These are phyloP conservation scores for Stemphylium beticola DNA, from an alignment of 2,329 filamentous ascomycete genomes.

Conservation along the genomic window DNA sequence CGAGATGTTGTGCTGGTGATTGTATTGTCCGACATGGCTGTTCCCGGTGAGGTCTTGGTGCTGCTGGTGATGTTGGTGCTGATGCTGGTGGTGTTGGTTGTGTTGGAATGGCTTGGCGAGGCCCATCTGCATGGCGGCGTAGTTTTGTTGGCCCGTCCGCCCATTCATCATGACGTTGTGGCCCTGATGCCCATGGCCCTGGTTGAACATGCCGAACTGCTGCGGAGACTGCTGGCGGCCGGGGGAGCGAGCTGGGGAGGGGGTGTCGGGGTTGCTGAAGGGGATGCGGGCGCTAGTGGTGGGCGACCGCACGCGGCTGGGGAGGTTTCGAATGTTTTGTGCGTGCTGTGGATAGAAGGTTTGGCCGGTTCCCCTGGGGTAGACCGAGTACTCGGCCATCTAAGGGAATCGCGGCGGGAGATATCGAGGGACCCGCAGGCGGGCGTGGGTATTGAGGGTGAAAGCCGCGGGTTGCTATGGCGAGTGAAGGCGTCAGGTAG, in stretches of 20 bases:
- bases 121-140: slow-evolving; percentile 60
- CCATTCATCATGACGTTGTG: slow-evolving; percentile 80
- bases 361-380: slow-evolving; percentile 66
- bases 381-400: slow-evolving; percentile 72
- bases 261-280: slow-evolving; percentile 57
- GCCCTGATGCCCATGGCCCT: slow-evolving; percentile 67
- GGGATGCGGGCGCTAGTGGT: slow-evolving; percentile 52
- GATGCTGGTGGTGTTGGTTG: slow-evolving; percentile 60
- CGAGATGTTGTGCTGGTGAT: slow-evolving; percentile 68
- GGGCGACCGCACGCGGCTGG: slow-evolving; percentile 57
- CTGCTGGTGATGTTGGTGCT: slow-evolving; percentile 65
- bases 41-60: slow-evolving; percentile 61
- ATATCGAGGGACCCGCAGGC: slow-evolving; percentile 36
- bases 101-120: slow-evolving; percentile 73
- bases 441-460: slow-evolving; percentile 35
- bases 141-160: slow-evolving; percentile 64
- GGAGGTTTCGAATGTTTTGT: slow-evolving; percentile 54
- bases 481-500: slow-evolving; percentile 45
- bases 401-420: slow-evolving; percentile 52
- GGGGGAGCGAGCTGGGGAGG: slow-evolving; percentile 64
- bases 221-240: slow-evolving; percentile 57
- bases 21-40: slow-evolving; percentile 62
- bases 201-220: slow-evolving; percentile 72
- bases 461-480: slow-evolving; percentile 31
- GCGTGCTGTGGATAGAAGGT: slow-evolving; percentile 64